Conservation (phyloP, 225 moss, liverwort and hornwort species). For the Bryoerythrophyllum caledonicum region DNA sequence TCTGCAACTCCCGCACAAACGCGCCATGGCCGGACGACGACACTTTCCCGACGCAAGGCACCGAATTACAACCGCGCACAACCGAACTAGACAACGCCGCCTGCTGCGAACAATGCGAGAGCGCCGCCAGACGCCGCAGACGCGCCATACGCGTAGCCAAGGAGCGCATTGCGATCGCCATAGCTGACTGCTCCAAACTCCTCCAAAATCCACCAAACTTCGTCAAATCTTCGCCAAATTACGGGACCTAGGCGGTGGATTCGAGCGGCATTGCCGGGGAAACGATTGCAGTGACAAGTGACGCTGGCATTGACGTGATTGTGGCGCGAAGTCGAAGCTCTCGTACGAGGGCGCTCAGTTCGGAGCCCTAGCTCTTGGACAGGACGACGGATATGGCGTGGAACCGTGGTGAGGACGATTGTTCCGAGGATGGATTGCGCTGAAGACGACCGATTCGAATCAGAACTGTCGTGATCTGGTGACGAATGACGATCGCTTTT, state of each 20-base stretch:
- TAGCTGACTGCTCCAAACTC: slow-evolving; percentile 14
- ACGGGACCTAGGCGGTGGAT: neutral
- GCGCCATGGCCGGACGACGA: slow-evolving; percentile 1
- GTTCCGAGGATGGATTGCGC: slow-evolving; percentile 5
- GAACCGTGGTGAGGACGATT: slow-evolving; percentile 19
- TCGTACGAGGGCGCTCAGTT: neutral
- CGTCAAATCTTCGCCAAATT: neutral
- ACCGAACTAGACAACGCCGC: slow-evolving; percentile 4
- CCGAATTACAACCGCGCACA: neutral
- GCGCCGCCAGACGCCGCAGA: slow-evolving; percentile 30
- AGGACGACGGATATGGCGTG: neutral
- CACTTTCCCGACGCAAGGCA: neutral
- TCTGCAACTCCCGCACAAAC: slow-evolving; percentile 35
- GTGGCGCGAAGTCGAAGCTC: neutral
- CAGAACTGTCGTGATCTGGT: neutral
- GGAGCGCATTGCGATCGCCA: slow-evolving; percentile 39
- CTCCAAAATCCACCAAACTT: neutral
- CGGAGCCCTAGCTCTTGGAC: neutral
- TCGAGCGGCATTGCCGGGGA: neutral
- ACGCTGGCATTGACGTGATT: neutral
- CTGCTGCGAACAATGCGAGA: slow-evolving; percentile 13
- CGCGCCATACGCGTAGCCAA: slow-evolving; percentile 23
- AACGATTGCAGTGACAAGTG: neutral
- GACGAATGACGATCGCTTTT: neutral
- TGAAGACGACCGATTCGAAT: neutral